A percentile compares a stretch with the other conserved stretches of the same genome.
Evolutionary conservation across 148 eudicot species (phyloP).

Genomic region (Euryodendron excelsum): DNA sequence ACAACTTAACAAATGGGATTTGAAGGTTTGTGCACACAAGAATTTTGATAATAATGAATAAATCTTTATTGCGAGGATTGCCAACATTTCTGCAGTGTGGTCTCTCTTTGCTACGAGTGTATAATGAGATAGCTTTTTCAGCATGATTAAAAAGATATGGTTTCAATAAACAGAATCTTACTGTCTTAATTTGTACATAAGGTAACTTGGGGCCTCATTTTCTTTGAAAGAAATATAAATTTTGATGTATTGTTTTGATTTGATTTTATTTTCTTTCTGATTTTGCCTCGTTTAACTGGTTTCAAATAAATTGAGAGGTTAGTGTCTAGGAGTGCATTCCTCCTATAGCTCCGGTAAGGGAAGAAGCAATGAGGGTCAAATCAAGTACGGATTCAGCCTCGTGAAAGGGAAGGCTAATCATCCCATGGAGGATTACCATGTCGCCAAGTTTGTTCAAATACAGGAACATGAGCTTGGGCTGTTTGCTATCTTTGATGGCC

Average conservation of each 20-base stretch:
- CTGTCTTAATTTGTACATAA: background rate
- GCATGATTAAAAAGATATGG: background rate
- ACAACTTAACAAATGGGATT: background rate
- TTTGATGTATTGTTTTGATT: background rate
- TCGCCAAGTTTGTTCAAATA: constrained; percentile 41
- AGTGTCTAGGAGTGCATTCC: constrained; percentile 5
- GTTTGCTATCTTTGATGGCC: constrained; percentile 63
- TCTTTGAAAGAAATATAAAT: background rate
- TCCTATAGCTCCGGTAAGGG: constrained; percentile 49
- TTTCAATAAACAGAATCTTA: too few species aligned
- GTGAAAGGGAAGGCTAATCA: constrained; percentile 61
- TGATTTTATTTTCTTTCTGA: background rate
- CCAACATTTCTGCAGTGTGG: too few species aligned
- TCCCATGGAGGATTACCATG: constrained; percentile 67
- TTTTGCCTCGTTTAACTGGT: background rate
- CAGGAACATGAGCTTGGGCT: constrained; percentile 55
- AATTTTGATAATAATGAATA: background rate
- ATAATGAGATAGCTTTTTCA: background rate
- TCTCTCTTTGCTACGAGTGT: background rate
- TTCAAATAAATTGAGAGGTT: background rate
- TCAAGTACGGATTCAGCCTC: constrained; percentile 46
- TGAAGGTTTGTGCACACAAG: background rate
- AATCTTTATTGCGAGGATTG: background rate
- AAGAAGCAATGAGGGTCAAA: constrained; percentile 41
- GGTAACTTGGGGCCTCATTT: background rate